These are phyloP conservation scores for Cucurbitaria berberidis DNA, from an alignment of 2,329 filamentous ascomycete species.

Conservation along the genomic window DNA sequence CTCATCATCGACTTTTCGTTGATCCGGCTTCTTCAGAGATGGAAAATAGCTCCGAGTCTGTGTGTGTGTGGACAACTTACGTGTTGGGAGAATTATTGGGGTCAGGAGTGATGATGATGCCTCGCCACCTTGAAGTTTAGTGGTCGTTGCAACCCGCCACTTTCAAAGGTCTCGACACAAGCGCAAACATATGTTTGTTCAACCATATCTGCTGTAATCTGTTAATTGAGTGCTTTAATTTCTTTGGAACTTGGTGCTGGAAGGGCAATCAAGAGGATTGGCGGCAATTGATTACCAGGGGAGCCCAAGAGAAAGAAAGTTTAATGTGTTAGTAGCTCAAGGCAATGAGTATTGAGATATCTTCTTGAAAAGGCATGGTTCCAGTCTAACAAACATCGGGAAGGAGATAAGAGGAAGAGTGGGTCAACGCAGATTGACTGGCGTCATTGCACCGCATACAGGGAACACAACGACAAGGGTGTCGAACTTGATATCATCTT, in stretches of 20 bases:
- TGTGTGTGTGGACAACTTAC: slow-evolving; percentile 1
- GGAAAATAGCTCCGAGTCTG: background rate
- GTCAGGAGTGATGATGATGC: background rate
- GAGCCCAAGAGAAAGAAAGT: no score
- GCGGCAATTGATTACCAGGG: background rate
- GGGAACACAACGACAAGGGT: slow-evolving; percentile 20
- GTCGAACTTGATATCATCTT: slow-evolving; percentile 3
- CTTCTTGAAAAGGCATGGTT: background rate
- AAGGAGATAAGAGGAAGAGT: background rate
- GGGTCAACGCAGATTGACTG: slow-evolving; percentile 11
- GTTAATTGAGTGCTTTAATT: background rate
- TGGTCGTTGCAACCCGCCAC: background rate
- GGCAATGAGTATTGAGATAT: no score
- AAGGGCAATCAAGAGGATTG: background rate
- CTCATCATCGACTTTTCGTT: slow-evolving; percentile 11
- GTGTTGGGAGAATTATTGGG: background rate
- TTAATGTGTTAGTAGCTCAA: no score
- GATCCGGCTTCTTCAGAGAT: background rate
- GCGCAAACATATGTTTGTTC: background rate
- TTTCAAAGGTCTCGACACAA: background rate
- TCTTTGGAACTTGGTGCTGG: background rate
- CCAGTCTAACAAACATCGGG: background rate
- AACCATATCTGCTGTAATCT: background rate
- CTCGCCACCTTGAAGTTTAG: background rate
- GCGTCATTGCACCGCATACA: slow-evolving; percentile 12